These are phyloP conservation scores for Yamadazyma epiphylla DNA, from an alignment of 1,139 yeast genomes.

Conservation along the genomic window DNA sequence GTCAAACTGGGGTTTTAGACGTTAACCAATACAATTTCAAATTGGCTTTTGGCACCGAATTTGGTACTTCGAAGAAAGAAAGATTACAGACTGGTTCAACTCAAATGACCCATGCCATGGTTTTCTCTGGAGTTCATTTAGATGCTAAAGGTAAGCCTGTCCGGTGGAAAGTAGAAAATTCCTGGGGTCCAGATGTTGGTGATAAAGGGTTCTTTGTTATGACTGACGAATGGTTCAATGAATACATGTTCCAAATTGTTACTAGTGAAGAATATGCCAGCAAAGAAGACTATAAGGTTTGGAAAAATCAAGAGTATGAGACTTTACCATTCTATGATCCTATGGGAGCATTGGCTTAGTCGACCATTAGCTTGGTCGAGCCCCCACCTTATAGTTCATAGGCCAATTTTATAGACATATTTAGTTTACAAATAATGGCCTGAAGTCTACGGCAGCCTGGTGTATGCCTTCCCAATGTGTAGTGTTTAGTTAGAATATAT, in stretches of 20 bases:
- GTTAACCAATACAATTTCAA: slow-evolving; percentile 62
- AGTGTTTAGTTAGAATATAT: too few species aligned
- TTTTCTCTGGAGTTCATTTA: slow-evolving; percentile 66
- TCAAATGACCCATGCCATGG: slow-evolving; percentile 86
- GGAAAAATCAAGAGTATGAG: slow-evolving; percentile 49
- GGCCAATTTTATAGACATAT: too few species aligned
- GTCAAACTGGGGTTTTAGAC: slow-evolving; percentile 65
- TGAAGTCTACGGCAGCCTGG: too few species aligned
- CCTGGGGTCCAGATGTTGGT: slow-evolving; percentile 80
- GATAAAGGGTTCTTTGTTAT: slow-evolving; percentile 71
- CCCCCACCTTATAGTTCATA: too few species aligned
- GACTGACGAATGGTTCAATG: slow-evolving; percentile 82
- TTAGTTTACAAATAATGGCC: too few species aligned
- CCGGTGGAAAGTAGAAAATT: slow-evolving; percentile 81
- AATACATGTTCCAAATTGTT: slow-evolving; percentile 80
- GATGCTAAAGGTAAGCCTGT: slow-evolving; percentile 45
- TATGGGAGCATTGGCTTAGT: slow-evolving; percentile 76
- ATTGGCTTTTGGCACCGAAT: slow-evolving; percentile 55
- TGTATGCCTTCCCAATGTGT: too few species aligned
- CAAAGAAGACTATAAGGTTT: slow-evolving; percentile 40
- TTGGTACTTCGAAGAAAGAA: slow-evolving; percentile 50
- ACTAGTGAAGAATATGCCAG: slow-evolving; percentile 52
- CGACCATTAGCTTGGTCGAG: too few species aligned
- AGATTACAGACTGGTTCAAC: slow-evolving; percentile 54
- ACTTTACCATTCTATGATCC: slow-evolving; percentile 81